These are phyloP conservation scores for Podaxis rugospora DNA, from an alignment of 768 basidiomycete genomes.

Conservation along the genomic window DNA sequence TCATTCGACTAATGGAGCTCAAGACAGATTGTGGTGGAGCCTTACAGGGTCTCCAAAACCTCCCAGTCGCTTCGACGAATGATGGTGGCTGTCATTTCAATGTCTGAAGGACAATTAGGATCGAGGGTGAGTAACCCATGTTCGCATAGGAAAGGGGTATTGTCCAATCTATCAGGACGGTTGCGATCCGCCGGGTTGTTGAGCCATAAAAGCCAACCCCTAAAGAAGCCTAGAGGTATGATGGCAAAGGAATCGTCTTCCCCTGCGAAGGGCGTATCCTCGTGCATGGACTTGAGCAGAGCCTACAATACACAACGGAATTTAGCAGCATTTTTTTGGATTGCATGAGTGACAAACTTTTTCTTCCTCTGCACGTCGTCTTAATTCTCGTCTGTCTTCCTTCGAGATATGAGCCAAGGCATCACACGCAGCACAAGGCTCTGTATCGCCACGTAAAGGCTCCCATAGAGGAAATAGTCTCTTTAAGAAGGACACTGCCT, in stretches of 20 bases:
- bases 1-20: constrained; percentile 11
- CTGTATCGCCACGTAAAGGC: constrained; percentile 44
- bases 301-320: constrained; percentile 35
- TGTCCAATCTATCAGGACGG: constrained; percentile 64
- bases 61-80: constrained; percentile 67
- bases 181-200: constrained; percentile 45
- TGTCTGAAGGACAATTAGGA: constrained; percentile 55
- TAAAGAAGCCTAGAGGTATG: constrained; percentile 58
- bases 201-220: constrained; percentile 69
- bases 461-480: constrained; percentile 63
- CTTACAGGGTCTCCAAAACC: constrained; percentile 53
- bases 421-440: constrained; percentile 64
- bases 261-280: constrained; percentile 44
- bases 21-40: constrained; percentile 3
- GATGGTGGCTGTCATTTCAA: constrained; percentile 51
- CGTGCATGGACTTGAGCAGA: constrained; percentile 58
- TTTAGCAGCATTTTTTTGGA: not conserved
- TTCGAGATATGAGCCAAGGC: constrained; percentile 47
- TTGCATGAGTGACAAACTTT: constrained; percentile 42
- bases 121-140: constrained; percentile 65
- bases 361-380: constrained; percentile 71
- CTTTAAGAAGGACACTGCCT: constrained; percentile 58
- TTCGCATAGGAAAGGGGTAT: constrained; percentile 58
- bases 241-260: constrained; percentile 44
- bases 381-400: constrained; percentile 57